Percentiles rank a stretch among this genome's conserved stretches.
These are phyloP conservation scores for Globisporangium nagaii DNA, from an alignment of 352 stramenopile genomes.

Conservation along the genomic window DNA sequence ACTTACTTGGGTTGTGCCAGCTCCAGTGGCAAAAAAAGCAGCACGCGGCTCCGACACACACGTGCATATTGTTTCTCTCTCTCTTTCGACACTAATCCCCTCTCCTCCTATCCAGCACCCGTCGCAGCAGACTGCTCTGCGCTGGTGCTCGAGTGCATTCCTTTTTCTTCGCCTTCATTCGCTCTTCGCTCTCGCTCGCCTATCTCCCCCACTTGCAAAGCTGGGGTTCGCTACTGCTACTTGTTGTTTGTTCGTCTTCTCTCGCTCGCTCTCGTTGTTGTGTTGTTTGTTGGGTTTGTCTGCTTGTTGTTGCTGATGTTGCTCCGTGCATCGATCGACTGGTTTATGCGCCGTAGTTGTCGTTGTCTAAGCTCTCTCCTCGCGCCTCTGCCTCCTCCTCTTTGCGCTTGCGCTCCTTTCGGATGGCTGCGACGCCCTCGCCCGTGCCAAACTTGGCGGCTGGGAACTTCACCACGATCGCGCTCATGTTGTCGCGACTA, in stretches of 20 bases:
- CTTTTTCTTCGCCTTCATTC: too few species aligned
- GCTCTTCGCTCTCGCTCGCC: too few species aligned
- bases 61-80: neutral
- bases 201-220: too few species aligned
- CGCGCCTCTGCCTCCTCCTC: constrained; percentile 41
- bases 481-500: constrained; percentile 84
- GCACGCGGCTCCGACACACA: neutral
- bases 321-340: neutral
- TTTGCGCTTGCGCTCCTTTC: constrained; percentile 36
- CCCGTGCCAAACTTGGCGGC: constrained; percentile 55
- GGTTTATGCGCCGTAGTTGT: constrained; percentile 9
- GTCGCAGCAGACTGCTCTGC: too few species aligned
- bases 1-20: neutral
- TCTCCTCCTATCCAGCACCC: neutral
- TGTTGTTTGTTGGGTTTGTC: neutral
- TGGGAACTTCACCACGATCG: constrained; percentile 75
- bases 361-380: constrained; percentile 14
- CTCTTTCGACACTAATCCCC: constrained; percentile 2
- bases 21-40: neutral
- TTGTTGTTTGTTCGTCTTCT: too few species aligned
- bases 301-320: neutral
- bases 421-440: constrained; percentile 55
- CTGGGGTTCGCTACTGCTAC: too few species aligned
- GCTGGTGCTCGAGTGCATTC: too few species aligned
- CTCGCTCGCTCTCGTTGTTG: too few species aligned